A percentile compares a stretch with the other conserved stretches of the same genome.
Evolutionary conservation across 2,329 filamentous ascomycete genomes (phyloP).

Genomic region (Chaetomium olivaceum): DNA sequence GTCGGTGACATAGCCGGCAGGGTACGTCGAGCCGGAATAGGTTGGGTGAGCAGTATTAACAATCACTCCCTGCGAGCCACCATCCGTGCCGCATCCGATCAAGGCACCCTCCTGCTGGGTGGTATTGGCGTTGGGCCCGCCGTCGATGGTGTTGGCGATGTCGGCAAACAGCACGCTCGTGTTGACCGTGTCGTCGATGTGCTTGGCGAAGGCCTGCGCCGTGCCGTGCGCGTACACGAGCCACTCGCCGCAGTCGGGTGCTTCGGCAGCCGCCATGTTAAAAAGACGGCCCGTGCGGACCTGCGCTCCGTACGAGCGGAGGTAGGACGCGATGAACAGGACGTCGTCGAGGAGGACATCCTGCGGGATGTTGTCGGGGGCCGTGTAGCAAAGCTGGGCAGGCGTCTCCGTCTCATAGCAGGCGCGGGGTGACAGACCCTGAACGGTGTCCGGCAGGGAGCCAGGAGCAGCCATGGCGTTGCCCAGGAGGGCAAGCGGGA

Average conservation of each 20-base stretch:
- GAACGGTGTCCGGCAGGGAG: too few species aligned
- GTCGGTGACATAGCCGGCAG: not conserved
- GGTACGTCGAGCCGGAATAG: not conserved
- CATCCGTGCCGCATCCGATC: not conserved
- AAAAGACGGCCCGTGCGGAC: not conserved
- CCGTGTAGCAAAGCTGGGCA: not conserved
- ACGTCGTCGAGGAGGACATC: not conserved
- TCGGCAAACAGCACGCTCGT: not conserved
- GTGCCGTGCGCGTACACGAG: not conserved
- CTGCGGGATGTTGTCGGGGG: not conserved
- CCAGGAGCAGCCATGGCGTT: not conserved
- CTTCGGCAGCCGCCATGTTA: not conserved
- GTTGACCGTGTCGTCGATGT: not conserved
- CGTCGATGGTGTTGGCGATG: not conserved
- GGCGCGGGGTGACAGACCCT: not conserved
- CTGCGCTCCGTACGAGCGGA: not conserved
- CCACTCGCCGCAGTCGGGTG: not conserved
- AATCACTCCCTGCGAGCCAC: not conserved
- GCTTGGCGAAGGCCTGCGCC: not conserved
- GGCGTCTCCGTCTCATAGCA: not conserved
- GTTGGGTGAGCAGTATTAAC: not conserved
- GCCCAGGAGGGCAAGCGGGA: not conserved
- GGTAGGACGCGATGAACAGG: not conserved
- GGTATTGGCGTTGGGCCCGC: not conserved
- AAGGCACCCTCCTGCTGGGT: not conserved